phyloP scores from a whole-genome alignment of 2,329 filamentous ascomycete genomes.

The Fusarium goolgardi region DNA sequence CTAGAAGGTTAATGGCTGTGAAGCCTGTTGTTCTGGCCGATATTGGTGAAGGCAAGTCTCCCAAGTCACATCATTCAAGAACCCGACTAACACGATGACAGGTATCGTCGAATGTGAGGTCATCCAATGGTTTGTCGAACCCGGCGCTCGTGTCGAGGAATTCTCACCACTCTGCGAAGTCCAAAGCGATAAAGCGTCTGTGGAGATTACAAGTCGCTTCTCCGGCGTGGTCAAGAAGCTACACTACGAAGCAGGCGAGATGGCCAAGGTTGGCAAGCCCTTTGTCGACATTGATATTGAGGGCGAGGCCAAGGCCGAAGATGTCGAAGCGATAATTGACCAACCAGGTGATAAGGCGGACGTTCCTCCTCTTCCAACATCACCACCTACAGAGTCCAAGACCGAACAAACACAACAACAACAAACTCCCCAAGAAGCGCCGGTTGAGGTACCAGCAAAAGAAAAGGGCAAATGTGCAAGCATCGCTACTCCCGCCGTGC shows the following conservation, averaged over 20 bases:
- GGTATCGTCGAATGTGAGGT: conserved; percentile 99
- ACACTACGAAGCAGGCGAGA: conserved; percentile 94
- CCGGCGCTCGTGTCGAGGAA: conserved; percentile 94
- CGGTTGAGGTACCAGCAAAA: conserved; percentile 42
- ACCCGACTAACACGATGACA: conserved; percentile 52
- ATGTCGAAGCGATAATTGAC: conserved; percentile 52
- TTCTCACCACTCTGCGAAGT: conserved; percentile 98
- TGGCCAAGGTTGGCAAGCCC: conserved; percentile 94
- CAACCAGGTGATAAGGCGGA: conserved; percentile 49
- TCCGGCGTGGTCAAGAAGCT: conserved; percentile 96
- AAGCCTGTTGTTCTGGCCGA: conserved; percentile 87
- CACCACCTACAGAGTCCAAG: conserved; percentile 29
- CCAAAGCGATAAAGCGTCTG: conserved; percentile 93
- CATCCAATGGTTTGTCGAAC: conserved; percentile 99
- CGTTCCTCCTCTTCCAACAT: conserved; percentile 43
- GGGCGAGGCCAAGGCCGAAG: conserved; percentile 70
- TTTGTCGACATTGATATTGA: conserved; percentile 95
- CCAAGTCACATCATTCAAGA: neutral
- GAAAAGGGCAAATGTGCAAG: conserved; percentile 73
- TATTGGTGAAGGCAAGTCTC: conserved; percentile 79
- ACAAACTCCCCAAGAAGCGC: conserved; percentile 5
- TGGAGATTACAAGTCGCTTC: conserved; percentile 95
- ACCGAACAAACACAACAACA: conserved; percentile 26
- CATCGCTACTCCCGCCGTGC: conserved; percentile 91
- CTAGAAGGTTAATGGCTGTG: conserved; percentile 64